Evolutionary conservation across 2,329 filamentous ascomycete species (phyloP).

Genomic region (Pseudogymnoascus sp.): DNA sequence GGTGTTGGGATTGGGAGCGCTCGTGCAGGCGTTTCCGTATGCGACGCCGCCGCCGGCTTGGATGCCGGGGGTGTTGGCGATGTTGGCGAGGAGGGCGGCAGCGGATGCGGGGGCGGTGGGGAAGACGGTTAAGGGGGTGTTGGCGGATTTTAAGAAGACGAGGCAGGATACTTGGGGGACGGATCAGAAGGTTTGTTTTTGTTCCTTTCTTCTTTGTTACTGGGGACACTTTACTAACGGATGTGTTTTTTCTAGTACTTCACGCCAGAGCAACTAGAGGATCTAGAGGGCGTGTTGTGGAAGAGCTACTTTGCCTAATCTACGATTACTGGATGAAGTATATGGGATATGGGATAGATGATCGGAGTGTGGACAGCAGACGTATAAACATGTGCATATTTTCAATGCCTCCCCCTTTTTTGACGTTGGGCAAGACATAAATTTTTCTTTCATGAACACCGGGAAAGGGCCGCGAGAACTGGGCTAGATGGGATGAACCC

Average conservation of each 20-base stretch:
- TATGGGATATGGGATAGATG: background rate
- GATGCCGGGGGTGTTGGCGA: constrained; percentile 89
- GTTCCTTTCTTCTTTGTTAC: constrained; percentile 10
- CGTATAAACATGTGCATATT: constrained; percentile 8
- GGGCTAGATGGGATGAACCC: background rate
- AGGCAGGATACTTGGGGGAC: constrained; percentile 97
- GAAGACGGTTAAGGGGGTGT: constrained; percentile 86
- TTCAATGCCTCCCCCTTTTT: background rate
- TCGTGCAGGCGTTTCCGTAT: constrained; percentile 95
- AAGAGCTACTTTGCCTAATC: constrained; percentile 85
- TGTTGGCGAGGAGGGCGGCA: constrained; percentile 75
- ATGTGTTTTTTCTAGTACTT: constrained; percentile 54
- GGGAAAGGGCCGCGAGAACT: background rate
- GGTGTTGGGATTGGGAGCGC: constrained; percentile 79
- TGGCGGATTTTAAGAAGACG: constrained; percentile 99
- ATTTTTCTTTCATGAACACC: background rate
- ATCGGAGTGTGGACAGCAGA: background rate
- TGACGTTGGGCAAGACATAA: background rate
- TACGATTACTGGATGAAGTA: background rate
- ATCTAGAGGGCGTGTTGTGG: constrained; percentile 93
- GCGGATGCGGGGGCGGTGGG: constrained; percentile 87
- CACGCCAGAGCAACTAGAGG: constrained; percentile 84
- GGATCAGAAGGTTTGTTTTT: constrained; percentile 77
- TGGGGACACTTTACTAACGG: constrained; percentile 18
- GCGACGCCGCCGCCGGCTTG: constrained; percentile 83